Base-by-base conservation (phyloP, 2,329 filamentous ascomycete species). In the Mycosphaerelloides madeirae region DNA sequence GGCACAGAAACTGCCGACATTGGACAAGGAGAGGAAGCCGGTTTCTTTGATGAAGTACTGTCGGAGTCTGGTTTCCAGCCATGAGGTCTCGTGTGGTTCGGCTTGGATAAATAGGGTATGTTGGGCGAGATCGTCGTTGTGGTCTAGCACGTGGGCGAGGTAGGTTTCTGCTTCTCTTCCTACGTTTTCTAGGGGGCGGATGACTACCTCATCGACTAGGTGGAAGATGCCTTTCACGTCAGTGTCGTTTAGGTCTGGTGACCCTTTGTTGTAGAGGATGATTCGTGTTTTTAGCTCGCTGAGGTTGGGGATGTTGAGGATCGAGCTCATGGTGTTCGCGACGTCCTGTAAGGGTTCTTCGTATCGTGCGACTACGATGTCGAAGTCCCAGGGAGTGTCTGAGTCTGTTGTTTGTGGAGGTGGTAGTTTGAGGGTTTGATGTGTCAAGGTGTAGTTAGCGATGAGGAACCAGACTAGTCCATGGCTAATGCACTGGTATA, bases 81-180 rank as follows among this genome's bases (percentile, higher is more conserved):
- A 63, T 22, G 48, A 47, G 20, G 62, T 62, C 29, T 70, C 69
- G 51, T 74, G 63, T 32, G 71, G 54, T 31, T 66, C 64, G 3
- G 70, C 71, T 56, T 75, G 71, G 3, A 75, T 56, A 59, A 75
- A 75, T n/a, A 75, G 48, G 0, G 70, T 73, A 38, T 75, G 70
- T 9, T 59, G 60, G 13, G 71, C 66, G 5, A 75, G 63, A 19
- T 54, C 55, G 32, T 72, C 65, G 65, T 67, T 74, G 34, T 61
- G 46, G 15, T 52, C 57, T 6, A 72, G 48, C 29, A 75, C 71
- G 49, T 76, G 72, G 49, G 67, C 57, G 7, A 76, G 65, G 56
- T 69, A 74, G 4, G 70, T 71, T 11, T 68, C 69, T 14, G 67
- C 64, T 53, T 72, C 67, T 31, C 72, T 64, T n/a, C 72, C 72